These are phyloP conservation scores for Lactifluus echinatus DNA, from an alignment of 768 basidiomycete species.

Conservation along the genomic window DNA sequence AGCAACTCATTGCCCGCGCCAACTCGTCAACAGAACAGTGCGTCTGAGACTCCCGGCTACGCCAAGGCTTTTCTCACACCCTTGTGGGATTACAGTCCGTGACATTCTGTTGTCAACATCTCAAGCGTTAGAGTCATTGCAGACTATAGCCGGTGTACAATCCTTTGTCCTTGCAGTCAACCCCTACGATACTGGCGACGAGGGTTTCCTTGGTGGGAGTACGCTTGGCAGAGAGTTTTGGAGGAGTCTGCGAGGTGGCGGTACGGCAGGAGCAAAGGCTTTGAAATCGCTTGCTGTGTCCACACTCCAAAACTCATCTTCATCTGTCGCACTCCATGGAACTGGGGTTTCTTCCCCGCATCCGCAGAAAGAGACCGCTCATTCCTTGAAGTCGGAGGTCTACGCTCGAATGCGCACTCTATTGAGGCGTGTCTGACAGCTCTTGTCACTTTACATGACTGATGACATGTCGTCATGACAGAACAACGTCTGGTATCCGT, in stretches of 20 bases:
- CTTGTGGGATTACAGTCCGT: constrained; percentile 30
- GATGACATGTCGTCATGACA: constrained; percentile 23
- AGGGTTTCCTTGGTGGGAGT: constrained; percentile 58
- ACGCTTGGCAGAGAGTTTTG: constrained; percentile 56
- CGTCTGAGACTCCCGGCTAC: background rate
- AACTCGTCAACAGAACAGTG: constrained; percentile 16
- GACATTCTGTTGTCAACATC: constrained; percentile 43
- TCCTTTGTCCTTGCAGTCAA: constrained; percentile 57
- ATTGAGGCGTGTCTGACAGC: constrained; percentile 10
- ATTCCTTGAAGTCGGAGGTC: constrained; percentile 19
- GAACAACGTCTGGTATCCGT: constrained; percentile 47
- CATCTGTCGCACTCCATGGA: background rate
- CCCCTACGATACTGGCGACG: constrained; percentile 37
- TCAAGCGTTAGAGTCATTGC: constrained; percentile 45
- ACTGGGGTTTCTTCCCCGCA: constrained; percentile 1
- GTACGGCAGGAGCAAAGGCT: constrained; percentile 44
- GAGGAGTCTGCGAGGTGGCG: constrained; percentile 51
- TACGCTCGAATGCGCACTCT: constrained; percentile 17
- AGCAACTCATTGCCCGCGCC: constrained; percentile 7
- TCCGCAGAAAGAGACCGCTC: constrained; percentile 10
- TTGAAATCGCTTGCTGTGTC: constrained; percentile 36
- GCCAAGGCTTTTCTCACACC: background rate
- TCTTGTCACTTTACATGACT: background rate
- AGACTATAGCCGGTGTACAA: constrained; percentile 42
- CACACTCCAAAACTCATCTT: background rate